Percentiles rank a stretch among this genome's conserved stretches.
Conservation (phyloP, 2,329 filamentous ascomycete genomes). For the Saccharata proteae region DNA sequence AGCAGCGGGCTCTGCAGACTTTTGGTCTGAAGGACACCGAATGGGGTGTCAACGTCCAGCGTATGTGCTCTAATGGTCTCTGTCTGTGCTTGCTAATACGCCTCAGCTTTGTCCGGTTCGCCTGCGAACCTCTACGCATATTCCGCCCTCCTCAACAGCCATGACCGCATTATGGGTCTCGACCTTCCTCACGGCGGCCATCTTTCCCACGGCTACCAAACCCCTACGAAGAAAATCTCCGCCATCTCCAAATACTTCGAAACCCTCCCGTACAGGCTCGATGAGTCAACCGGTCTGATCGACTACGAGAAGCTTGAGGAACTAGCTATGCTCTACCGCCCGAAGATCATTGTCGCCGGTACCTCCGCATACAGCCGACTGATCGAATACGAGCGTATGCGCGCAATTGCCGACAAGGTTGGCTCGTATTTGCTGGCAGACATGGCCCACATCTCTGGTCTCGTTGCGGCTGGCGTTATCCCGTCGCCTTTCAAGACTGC, state of each 20-base stretch:
- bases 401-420: constrained; percentile 84
- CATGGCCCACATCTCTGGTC: constrained; percentile 97
- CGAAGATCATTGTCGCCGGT: constrained; percentile 91
- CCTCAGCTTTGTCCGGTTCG: constrained; percentile 62
- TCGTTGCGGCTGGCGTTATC: constrained; percentile 86
- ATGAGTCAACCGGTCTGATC: constrained; percentile 85
- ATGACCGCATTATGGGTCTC: constrained; percentile 93
- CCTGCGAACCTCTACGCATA: constrained; percentile 74
- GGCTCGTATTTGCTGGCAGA: constrained; percentile 93
- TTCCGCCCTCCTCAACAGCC: constrained; percentile 80
- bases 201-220: constrained; percentile 94
- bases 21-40: constrained; percentile 77
- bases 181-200: constrained; percentile 95
- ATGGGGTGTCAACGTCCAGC: constrained; percentile 99
- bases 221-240: constrained; percentile 71
- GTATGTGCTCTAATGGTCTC: constrained; percentile 23
- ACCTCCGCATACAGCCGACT: constrained; percentile 97
- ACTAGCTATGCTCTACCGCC: constrained; percentile 82
- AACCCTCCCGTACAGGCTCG: constrained; percentile 90
- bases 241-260: constrained; percentile 98
- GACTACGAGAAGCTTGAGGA: constrained; percentile 91
- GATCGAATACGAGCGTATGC: constrained; percentile 95
- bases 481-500: constrained; percentile 85
- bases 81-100: background rate
- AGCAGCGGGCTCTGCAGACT: constrained; percentile 80